Percentiles rank a stretch among this genome's conserved stretches.
Evolutionary conservation across 352 stramenopile genomes (phyloP).

Genomic region (Poterioochromonas sp.): DNA sequence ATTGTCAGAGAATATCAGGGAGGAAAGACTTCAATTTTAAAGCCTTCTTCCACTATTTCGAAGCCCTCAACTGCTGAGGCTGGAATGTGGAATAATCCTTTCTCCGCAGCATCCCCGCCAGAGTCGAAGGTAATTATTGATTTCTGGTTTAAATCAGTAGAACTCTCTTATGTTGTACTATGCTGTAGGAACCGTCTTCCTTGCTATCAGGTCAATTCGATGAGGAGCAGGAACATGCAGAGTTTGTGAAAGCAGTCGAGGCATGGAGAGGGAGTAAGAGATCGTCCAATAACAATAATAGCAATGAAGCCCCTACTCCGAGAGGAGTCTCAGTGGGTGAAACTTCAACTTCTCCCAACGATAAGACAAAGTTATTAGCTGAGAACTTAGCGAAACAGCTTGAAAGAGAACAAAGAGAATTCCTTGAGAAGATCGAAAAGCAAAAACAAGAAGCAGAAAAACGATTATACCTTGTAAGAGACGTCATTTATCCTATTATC

Average conservation of each 20-base stretch:
- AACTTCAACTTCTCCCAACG: neutral
- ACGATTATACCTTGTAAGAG: neutral
- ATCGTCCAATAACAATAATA: neutral
- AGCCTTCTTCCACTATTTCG: neutral
- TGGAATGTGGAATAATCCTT: constrained; percentile 19
- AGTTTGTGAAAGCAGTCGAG: constrained; percentile 33
- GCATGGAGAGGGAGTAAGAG: constrained; percentile 1
- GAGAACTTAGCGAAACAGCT: neutral
- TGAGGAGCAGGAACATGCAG: constrained; percentile 22
- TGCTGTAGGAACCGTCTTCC: neutral
- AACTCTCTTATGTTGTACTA: neutral
- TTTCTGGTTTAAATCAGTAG: neutral
- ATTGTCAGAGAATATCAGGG: neutral
- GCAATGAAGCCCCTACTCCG: neutral
- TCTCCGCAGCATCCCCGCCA: neutral
- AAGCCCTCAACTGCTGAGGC: neutral
- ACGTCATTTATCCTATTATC: too few relatives aligned
- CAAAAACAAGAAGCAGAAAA: neutral
- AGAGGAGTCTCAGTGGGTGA: neutral
- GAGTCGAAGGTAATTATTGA: neutral
- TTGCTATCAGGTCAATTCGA: neutral
- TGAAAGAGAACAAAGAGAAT: neutral
- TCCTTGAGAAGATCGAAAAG: neutral
- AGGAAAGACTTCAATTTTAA: neutral
- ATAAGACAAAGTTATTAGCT: neutral